Percentiles rank a stretch among this genome's conserved stretches.
Evolutionary conservation across 2,329 filamentous ascomycete species (phyloP).

Genomic region (Neofusicoccum cordaticola): DNA sequence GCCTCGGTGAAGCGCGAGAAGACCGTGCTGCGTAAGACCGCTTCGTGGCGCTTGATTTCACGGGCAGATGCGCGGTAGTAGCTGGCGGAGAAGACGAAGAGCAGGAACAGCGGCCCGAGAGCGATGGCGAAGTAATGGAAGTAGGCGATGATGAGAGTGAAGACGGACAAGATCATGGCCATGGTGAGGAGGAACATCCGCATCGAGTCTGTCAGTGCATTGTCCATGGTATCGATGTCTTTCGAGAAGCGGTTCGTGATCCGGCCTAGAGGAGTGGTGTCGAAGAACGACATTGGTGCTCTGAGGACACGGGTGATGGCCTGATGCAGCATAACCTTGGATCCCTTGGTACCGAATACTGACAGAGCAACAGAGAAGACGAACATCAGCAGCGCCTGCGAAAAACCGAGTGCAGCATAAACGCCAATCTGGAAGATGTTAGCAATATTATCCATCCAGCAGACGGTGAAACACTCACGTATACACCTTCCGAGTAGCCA

Average conservation of each 20-base stretch:
- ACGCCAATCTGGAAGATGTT: slow-evolving; percentile 53
- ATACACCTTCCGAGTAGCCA: slow-evolving; percentile 62
- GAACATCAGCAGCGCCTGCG: slow-evolving; percentile 75
- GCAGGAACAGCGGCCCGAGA: slow-evolving; percentile 64
- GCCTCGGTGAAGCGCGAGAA: slow-evolving; percentile 92
- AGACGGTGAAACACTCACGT: slow-evolving; percentile 57
- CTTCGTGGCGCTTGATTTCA: slow-evolving; percentile 91
- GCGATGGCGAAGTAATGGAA: slow-evolving; percentile 84
- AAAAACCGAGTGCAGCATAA: slow-evolving; percentile 68
- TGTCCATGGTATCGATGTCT: slow-evolving; percentile 96
- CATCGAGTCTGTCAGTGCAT: slow-evolving; percentile 82
- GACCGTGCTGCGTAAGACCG: slow-evolving; percentile 79
- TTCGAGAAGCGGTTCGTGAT: slow-evolving; percentile 96
- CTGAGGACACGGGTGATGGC: slow-evolving; percentile 73
- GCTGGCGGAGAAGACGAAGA: slow-evolving; percentile 78
- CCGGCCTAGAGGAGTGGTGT: slow-evolving; percentile 89
- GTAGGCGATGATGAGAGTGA: slow-evolving; percentile 88
- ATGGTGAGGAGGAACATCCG: slow-evolving; percentile 89
- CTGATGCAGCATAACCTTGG: slow-evolving; percentile 74
- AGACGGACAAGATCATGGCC: slow-evolving; percentile 77
- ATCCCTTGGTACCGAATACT: slow-evolving; percentile 75
- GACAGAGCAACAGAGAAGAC: slow-evolving; percentile 75
- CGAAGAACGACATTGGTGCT: slow-evolving; percentile 85
- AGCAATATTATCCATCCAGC: slow-evolving; percentile 21
- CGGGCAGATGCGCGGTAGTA: slow-evolving; percentile 91